Percentiles rank a stretch among this genome's conserved stretches.
phyloP scores from a whole-genome alignment of 371 early-diverging fungal species.

The Mortierella sp. region DNA sequence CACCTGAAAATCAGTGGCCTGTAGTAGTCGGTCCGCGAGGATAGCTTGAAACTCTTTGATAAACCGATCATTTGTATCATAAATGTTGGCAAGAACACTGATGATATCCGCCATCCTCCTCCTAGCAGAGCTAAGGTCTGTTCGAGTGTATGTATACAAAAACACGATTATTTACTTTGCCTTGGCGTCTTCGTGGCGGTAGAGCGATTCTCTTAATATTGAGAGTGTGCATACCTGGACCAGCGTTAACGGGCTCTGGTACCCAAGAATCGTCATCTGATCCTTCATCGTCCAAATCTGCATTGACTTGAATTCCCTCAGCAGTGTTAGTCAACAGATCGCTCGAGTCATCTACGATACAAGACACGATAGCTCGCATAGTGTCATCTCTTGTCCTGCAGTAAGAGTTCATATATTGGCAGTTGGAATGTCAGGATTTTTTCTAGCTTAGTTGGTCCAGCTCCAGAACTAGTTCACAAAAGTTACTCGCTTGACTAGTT shows the following conservation, averaged over 20 bases:
- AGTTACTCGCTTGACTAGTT: too few species aligned
- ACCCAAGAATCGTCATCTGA: slow-evolving; percentile 63
- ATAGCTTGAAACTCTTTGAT: slow-evolving; percentile 69
- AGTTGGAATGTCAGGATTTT: neutral
- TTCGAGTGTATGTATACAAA: neutral
- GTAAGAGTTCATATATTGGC: neutral
- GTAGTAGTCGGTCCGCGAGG: slow-evolving; percentile 63
- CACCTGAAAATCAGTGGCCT: slow-evolving; percentile 57
- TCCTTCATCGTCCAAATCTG: slow-evolving; percentile 57
- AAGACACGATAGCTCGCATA: slow-evolving; percentile 66
- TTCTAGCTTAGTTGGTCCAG: neutral
- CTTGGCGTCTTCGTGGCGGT: too few species aligned
- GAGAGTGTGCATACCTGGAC: slow-evolving; percentile 38
- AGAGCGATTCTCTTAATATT: neutral
- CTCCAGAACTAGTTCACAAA: neutral
- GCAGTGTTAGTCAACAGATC: slow-evolving; percentile 43
- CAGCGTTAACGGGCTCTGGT: slow-evolving; percentile 65
- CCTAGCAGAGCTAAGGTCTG: slow-evolving; percentile 57
- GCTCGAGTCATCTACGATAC: slow-evolving; percentile 62
- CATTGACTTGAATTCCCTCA: slow-evolving; percentile 35
- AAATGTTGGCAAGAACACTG: slow-evolving; percentile 68
- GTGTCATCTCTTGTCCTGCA: slow-evolving; percentile 69
- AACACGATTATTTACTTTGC: neutral
- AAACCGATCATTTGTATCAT: slow-evolving; percentile 68
- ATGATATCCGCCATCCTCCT: slow-evolving; percentile 64